Evolutionary conservation across 345 rosid species (phyloP).

Genomic region (Eucalyptus erythrocorys): DNA sequence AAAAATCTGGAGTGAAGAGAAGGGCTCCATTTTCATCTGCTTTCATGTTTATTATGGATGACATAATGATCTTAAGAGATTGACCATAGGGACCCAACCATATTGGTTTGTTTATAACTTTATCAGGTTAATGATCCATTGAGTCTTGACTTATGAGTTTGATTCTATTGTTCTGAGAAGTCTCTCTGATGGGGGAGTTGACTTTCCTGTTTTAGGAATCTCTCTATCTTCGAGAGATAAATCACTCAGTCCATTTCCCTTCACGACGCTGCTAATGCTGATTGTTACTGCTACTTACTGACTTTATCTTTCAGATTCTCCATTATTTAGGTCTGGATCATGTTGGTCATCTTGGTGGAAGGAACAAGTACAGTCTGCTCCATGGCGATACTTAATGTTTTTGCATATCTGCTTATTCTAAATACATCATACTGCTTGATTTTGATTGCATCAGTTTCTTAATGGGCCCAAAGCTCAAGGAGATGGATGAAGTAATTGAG

Average conservation of each 20-base stretch:
- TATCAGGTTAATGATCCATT: background rate
- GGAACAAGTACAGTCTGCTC: slow-evolving; percentile 46
- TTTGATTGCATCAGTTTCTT: slow-evolving; percentile 31
- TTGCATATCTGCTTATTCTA: background rate
- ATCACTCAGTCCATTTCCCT: background rate
- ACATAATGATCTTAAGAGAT: background rate
- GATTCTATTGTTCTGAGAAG: slow-evolving; percentile 1
- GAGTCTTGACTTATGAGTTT: background rate
- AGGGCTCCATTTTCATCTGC: background rate
- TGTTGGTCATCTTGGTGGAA: slow-evolving; percentile 89
- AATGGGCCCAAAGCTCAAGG: slow-evolving; percentile 72
- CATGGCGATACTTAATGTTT: background rate
- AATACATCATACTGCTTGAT: background rate
- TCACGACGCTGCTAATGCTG: background rate
- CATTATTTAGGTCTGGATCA: slow-evolving; percentile 96
- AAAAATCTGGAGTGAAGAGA: background rate
- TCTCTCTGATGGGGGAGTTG: background rate
- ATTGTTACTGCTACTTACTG: background rate
- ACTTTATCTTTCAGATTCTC: slow-evolving; percentile 35
- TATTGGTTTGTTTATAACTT: background rate
- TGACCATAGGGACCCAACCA: background rate
- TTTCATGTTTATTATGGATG: no score
- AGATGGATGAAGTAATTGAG: slow-evolving; percentile 85
- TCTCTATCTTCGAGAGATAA: background rate
- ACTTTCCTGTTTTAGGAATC: background rate